Evolutionary conservation across 2,329 filamentous ascomycete species (phyloP).

Genomic region (Rhynchosporium secalis): DNA sequence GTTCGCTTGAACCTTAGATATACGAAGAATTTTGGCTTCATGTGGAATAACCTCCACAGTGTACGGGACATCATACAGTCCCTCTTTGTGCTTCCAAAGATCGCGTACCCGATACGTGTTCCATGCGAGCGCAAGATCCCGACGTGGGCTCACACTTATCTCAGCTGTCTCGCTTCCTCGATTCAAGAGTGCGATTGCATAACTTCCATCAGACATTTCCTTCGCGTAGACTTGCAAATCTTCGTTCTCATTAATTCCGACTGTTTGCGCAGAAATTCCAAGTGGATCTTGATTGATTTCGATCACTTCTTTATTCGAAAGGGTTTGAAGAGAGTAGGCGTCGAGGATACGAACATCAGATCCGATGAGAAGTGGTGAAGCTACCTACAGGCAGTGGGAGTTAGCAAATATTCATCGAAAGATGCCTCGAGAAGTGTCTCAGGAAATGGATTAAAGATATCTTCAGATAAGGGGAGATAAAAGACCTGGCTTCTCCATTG

Average conservation of each 20-base stretch:
- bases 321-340: slow-evolving; percentile 26
- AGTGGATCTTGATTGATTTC: slow-evolving; percentile 40
- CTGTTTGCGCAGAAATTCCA: slow-evolving; percentile 32
- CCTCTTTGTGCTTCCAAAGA: slow-evolving; percentile 32
- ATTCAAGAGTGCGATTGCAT: slow-evolving; percentile 29
- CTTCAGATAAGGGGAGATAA: too few species aligned
- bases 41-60: slow-evolving; percentile 29
- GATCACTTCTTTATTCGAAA: slow-evolving; percentile 40
- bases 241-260: slow-evolving; percentile 18
- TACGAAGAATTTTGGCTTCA: slow-evolving; percentile 28
- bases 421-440: too few species aligned
- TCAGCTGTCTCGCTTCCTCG: slow-evolving; percentile 26
- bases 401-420: too few species aligned
- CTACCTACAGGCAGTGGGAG: slow-evolving; percentile 1
- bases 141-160: slow-evolving; percentile 27
- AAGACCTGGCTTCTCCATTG: too few species aligned
- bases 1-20: slow-evolving; percentile 18
- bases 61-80: slow-evolving; percentile 30
- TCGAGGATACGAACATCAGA: slow-evolving; percentile 26
- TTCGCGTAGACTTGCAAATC: slow-evolving; percentile 29
- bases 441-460: too few species aligned
- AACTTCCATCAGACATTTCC: slow-evolving; percentile 28
- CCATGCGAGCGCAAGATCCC: slow-evolving; percentile 27
- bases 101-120: slow-evolving; percentile 27
- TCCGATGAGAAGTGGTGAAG: slow-evolving; percentile 33